phyloP scores from a whole-genome alignment of 371 early-diverging fungal species.

The Apophysomyces trapeziformis region DNA sequence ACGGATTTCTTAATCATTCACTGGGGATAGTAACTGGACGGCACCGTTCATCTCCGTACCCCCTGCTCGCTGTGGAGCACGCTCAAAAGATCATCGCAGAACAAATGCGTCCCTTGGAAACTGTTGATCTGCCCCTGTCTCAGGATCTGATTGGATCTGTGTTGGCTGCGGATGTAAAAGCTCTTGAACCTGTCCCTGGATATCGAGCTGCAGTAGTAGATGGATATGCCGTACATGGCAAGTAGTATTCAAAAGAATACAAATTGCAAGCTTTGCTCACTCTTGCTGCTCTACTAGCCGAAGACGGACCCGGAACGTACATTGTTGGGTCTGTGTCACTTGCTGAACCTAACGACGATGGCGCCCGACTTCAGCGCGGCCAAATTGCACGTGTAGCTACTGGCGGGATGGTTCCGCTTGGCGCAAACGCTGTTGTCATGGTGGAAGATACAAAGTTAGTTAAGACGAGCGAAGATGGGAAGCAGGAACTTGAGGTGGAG shows the following conservation, averaged over 20 bases:
- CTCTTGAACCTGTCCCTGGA: conserved; percentile 81
- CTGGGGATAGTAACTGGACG: conserved; percentile 60
- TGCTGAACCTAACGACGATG: conserved; percentile 49
- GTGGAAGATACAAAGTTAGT: conserved; percentile 86
- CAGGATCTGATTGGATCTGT: conserved; percentile 64
- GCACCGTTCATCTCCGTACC: conserved; percentile 81
- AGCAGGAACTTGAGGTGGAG: conserved; percentile 65
- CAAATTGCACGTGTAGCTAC: conserved; percentile 83
- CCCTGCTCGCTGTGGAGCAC: conserved; percentile 72
- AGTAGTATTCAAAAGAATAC: background rate
- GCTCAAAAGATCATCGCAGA: conserved; percentile 65
- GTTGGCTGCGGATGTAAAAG: conserved; percentile 76
- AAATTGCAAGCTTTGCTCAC: background rate
- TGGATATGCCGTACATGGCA: conserved; percentile 91
- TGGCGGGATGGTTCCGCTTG: conserved; percentile 84
- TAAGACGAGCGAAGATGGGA: conserved; percentile 56
- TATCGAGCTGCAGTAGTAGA: conserved; percentile 90
- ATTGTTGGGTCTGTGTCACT: conserved; percentile 65
- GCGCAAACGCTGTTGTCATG: conserved; percentile 91
- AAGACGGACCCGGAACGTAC: conserved; percentile 83
- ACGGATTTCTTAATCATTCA: background rate
- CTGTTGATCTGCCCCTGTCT: conserved; percentile 47
- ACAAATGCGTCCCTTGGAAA: conserved; percentile 37
- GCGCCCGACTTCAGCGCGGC: conserved; percentile 27
- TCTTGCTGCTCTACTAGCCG: conserved; percentile 36